phyloP scores from a whole-genome alignment of 176 grass and related monocot species.

The Oryza australiensis region DNA sequence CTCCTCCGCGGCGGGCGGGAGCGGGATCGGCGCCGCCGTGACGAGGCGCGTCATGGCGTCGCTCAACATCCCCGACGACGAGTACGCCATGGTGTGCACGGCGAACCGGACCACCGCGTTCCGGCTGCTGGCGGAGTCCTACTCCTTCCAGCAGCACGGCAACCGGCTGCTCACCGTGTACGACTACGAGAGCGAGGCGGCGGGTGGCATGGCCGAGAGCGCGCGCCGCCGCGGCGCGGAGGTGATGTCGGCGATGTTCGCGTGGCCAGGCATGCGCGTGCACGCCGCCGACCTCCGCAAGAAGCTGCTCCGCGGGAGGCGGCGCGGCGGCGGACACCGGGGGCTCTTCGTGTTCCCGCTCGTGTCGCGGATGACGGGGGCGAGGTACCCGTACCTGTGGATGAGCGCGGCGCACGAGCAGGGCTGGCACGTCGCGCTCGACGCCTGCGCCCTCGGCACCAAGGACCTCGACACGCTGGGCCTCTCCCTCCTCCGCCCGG shows the following conservation, averaged over 20 bases:
- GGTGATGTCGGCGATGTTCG: constrained; percentile 64
- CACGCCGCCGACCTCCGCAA: constrained; percentile 61
- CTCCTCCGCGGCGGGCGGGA: not conserved
- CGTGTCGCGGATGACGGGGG: constrained; percentile 71
- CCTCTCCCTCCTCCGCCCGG: constrained; percentile 78
- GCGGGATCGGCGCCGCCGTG: constrained; percentile 45
- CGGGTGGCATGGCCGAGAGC: constrained; percentile 49
- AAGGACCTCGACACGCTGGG: constrained; percentile 90
- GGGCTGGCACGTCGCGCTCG: constrained; percentile 84
- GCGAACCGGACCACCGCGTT: constrained; percentile 84
- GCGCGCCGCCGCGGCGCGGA: constrained; percentile 64
- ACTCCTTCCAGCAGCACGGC: constrained; percentile 50
- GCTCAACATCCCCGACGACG: constrained; percentile 67
- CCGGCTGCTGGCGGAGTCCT: constrained; percentile 85
- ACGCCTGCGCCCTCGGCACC: constrained; percentile 78
- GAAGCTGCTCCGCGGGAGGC: constrained; percentile 42
- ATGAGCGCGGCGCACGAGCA: constrained; percentile 75
- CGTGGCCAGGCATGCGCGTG: constrained; percentile 83
- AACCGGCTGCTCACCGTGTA: constrained; percentile 67
- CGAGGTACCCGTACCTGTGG: constrained; percentile 87
- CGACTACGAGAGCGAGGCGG: constrained; percentile 87
- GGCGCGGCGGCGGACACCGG: not conserved
- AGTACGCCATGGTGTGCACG: constrained; percentile 92
- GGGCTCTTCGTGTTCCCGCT: constrained; percentile 88
- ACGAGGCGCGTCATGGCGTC: constrained; percentile 69